Evolutionary conservation across 2,329 filamentous ascomycete genomes (phyloP), one percentile per base, ranked within the genome.

Genomic region (Diaporthe ampelina): DNA sequence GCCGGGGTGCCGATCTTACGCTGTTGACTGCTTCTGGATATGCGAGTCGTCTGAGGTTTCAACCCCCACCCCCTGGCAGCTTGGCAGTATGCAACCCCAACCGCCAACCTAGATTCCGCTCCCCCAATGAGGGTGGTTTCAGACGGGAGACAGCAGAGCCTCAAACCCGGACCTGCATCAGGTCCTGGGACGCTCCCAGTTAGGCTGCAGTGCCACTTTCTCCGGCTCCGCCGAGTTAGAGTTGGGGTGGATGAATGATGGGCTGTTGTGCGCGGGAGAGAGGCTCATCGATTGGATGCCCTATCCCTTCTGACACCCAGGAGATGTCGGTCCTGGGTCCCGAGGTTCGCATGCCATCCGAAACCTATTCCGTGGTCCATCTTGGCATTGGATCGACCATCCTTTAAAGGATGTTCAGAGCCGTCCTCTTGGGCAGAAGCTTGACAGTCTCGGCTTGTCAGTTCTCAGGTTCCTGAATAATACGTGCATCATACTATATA

Each of bases 141-240:
- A 68, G 52, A 48, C 50, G 35, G 45, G 32, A 48, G 21, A 15
- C 29, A 17, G 63, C 63, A 68, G 63, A 68, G 63, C 63, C 63
- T 68, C 63, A 68, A 68, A 68, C 32, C n/a, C 32, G 48, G 63
- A 40, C 63, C 63, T 68, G 63, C 63, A 54, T 68, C 63, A 68
- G 45, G 63, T 40, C 63, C 48, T 19, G 48, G 63, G 63, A 40
- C 32, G 45, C 40, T 15, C 48, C 63, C 32, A 40, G 63, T 54
- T 48, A 54, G 63, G 63, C 63, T 67, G 63, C 45, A 37, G 63
- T 52, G 63, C 63, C 63, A 67, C 63, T 52, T 19, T 37, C 45
- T 67, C 45, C 63, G 63, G 48, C 48, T 54, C 63, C 32, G 48
- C 63, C 63, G 48, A 54, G n/a, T 54, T 54, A 15, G 32, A 26